A percentile compares a stretch with the other conserved stretches of the same genome.
phyloP scores from a whole-genome alignment of 2,329 filamentous ascomycete genomes.

The Helotiales sp. region DNA sequence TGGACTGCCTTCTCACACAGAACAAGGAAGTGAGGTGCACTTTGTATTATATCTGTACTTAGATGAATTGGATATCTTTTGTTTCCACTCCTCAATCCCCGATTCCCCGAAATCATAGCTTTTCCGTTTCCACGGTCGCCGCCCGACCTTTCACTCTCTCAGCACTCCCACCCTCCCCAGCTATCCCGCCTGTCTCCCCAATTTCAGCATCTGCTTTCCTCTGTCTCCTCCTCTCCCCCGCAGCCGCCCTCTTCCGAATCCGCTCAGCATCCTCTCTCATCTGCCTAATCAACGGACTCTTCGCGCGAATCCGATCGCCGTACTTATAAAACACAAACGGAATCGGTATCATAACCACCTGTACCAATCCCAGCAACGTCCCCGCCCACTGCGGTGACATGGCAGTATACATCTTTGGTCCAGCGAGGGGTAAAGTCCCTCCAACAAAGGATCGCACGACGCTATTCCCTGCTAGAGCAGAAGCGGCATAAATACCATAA shows the following conservation, averaged over 20 bases:
- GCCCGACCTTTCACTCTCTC: slow-evolving; percentile 15
- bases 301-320: slow-evolving; percentile 57
- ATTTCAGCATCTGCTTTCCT: slow-evolving; percentile 18
- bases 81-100: not conserved
- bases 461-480: slow-evolving; percentile 78
- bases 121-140: slow-evolving; percentile 10
- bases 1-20: not conserved
- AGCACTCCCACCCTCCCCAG: not conserved
- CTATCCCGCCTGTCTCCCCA: slow-evolving; percentile 2
- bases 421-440: slow-evolving; percentile 78
- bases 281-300: slow-evolving; percentile 51
- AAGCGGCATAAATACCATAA: slow-evolving; percentile 83
- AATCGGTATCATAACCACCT: slow-evolving; percentile 77
- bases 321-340: slow-evolving; percentile 78
- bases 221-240: slow-evolving; percentile 17
- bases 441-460: slow-evolving; percentile 75
- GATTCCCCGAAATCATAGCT: not conserved
- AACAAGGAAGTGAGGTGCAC: not conserved
- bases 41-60: not conserved
- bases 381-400: slow-evolving; percentile 80
- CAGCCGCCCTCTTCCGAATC: slow-evolving; percentile 32
- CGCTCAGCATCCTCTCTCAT: slow-evolving; percentile 44
- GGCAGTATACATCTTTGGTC: slow-evolving; percentile 70
- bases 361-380: slow-evolving; percentile 74
- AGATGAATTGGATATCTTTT: slow-evolving; percentile 9